These are phyloP conservation scores for Termitomyces sp. DNA, from an alignment of 768 basidiomycete species.

Conservation along the genomic window DNA sequence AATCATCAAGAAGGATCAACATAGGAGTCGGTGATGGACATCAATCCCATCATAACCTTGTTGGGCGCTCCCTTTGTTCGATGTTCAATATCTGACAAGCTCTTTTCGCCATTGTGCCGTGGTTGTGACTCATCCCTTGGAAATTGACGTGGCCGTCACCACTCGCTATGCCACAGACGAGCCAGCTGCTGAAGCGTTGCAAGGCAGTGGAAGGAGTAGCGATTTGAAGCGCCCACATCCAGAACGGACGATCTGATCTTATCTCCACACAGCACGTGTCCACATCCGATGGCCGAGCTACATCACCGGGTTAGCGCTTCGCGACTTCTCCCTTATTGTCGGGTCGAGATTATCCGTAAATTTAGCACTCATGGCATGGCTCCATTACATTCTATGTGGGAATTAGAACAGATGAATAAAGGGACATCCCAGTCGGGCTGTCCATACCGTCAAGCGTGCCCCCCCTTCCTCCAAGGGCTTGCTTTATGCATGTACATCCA, in stretches of 20 bases:
- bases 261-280: background rate
- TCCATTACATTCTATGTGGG: background rate
- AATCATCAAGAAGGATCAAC: too few relatives aligned
- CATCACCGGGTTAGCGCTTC: background rate
- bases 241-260: background rate
- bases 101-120: background rate
- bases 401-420: background rate
- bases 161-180: background rate
- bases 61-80: background rate
- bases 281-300: background rate
- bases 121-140: background rate
- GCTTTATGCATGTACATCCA: background rate
- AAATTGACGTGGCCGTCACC: background rate
- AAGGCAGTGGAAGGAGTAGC: background rate
- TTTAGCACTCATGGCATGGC: background rate
- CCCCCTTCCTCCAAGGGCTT: background rate
- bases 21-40: background rate
- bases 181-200: background rate
- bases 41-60: background rate
- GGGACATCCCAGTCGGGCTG: background rate
- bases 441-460: background rate
- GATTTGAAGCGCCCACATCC: background rate
- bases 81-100: background rate
- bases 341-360: background rate
- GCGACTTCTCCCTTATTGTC: background rate